Evolutionary conservation across 2,329 filamentous ascomycete genomes (phyloP), one percentile per base, ranked within the genome.

Genomic region (Ceratocystis alfenasii): DNA sequence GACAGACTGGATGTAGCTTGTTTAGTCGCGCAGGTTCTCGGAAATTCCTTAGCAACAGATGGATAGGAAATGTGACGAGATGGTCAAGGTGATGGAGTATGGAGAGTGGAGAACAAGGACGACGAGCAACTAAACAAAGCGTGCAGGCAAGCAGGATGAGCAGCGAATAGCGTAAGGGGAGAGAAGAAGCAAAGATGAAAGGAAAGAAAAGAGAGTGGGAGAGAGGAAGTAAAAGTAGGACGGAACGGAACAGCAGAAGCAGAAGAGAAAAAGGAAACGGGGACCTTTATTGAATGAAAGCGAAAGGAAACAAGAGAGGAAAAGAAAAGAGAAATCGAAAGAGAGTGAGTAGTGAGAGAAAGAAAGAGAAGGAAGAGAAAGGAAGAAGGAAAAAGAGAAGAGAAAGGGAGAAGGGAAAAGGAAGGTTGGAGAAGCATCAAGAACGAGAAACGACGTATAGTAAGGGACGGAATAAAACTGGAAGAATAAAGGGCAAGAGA

Each of bases 21-120:
- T 46, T 25, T 33, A 60, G 12, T 25, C 50, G 41, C 33, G 45
- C 44, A 20, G 48, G 33, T 30, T 36, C 46, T 36, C 53, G 25
- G 57, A 15, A 61, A 44, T 72, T 73, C 72, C 72, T 71, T 71
- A 69, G 68, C 71, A 71, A 72, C 71, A 71, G 70, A 73, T 72
- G 68, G 71, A 67, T 70, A 72, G 68, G 69, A 70, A 72, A 71
- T 68, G 69, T 67, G 71, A 70, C 70, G 71, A 74, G 73, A 36
- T 59, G 67, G 68, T 66, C 67, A 65, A 69, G 70, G 66, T 61
- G 67, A 68, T 65, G 61, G 57, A 69, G 67, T 66, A 66, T 67
- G 67, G 48, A 68, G 69, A 62, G 57, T n/a, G 8, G 46, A 65
- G 30, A 28, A 59, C 30, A 30, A 44, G 57, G 48, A 15, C 48